Base-by-base conservation (phyloP, 2,329 filamentous ascomycete genomes). In the Colletotrichum viniferum region DNA sequence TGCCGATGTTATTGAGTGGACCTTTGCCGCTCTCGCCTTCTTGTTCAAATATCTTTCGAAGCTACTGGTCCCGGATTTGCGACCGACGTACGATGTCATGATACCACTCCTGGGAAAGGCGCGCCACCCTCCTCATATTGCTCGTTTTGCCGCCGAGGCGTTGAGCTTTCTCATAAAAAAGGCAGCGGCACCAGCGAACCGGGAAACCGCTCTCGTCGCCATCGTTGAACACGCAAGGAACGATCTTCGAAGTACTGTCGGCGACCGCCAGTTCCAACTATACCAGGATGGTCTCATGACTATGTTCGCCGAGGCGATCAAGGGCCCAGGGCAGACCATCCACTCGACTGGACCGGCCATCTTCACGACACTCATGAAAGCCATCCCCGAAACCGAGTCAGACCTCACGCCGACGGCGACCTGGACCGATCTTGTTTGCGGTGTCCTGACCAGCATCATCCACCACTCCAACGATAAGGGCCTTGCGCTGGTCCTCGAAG, bases 21-120 rank as follows among this genome's bases (percentile, higher is more conserved):
- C 95, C 66, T 99, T 99, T 85, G 95, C 94, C 14, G 96, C 95
- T 79, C 88, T 99, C 71, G 96, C 97, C 61, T 99, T 97, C 88
- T 88, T 98, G 55, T 98, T 99, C 90, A 99, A 99, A 83, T 98
- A 98, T 81, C 90, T 99, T 7, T 97, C 96, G 3, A 93, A 95
- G 77, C 90, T 98, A 1, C 86, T 99, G 26, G 94, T 97, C 0
- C 94, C 95, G 5, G 95, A 99, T 81, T 86, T 99, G 77, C 90
- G 94, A 77, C 95, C 96, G 62, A 93, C 97, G 3, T 96, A 95
- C 82, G 91, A 95, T 81, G 91, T 97, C 68, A 92, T 99, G 87
- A 91, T 94, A 1, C 94, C 96, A 4, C 89, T 98, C 68, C 90
- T 99, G 34, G 97, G 96, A 77, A 96, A 94, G 83, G 89, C 93